Evolutionary conservation across 139 green algal species (phyloP), one percentile per base, ranked within the genome.

Genomic region (Bryopsis sp.): DNA sequence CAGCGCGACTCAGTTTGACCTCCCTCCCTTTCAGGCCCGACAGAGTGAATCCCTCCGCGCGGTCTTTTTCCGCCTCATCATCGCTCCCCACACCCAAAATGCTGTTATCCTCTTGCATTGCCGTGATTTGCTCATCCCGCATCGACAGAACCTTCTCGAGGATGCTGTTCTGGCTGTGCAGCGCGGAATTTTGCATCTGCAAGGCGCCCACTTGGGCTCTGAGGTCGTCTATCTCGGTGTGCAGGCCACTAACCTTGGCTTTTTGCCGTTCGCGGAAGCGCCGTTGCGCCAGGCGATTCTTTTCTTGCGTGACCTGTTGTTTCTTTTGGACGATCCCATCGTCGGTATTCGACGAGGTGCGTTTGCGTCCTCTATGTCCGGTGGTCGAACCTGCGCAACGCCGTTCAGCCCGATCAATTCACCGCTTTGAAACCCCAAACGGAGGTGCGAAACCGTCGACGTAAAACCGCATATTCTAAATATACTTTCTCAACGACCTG

Each of bases 251-350:
- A 8, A 63, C n/a, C 54, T 63, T 63, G 11, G 54, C 54, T 19
- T 63, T 82, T 39, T 82, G 77, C 47, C 74, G 28, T 62, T 82
- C 77, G 2, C 77, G 38, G 46, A 82, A 82, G 0, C 77, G 67
- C 2, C 73, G 47, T 60, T 82, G 76, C 11, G 76, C 76, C 46
- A 78, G 72, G 22, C 76, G 61, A 70, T 82, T 82, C 58, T 82
- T 82, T 57, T 82, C 76, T 37, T 79, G 74, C 54, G n/a, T n/a
- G n/a, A n/a, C n/a, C n/a, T n/a, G n/a, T n/a, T n/a, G n/a, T n/a
- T n/a, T n/a, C n/a, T n/a, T n/a, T n/a, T n/a, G n/a, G n/a, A n/a
- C n/a, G n/a, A n/a, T n/a, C n/a, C n/a, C n/a, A n/a, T n/a, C n/a
- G n/a, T n/a, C n/a, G n/a, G n/a, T n/a, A n/a, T n/a, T n/a, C n/a